Evolutionary conservation across 2,329 filamentous ascomycete genomes (phyloP).

Genomic region (Lachnellula cervina): DNA sequence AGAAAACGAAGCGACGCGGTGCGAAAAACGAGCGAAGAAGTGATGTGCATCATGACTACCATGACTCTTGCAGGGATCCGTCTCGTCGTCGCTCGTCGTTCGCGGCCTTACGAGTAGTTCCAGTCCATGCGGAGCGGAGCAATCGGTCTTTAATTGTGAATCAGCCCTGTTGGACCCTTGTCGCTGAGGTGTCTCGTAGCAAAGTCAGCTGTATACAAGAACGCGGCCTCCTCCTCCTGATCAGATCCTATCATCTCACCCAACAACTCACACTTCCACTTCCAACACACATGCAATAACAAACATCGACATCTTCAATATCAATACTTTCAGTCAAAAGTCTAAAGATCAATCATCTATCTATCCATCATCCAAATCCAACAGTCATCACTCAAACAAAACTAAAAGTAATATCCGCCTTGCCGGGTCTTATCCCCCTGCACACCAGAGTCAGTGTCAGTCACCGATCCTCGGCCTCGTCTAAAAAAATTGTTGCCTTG

Average conservation of each 20-base stretch:
- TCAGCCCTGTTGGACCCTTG: constrained; percentile 6
- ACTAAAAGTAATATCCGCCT: too few relatives aligned
- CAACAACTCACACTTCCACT: neutral
- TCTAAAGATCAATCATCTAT: constrained; percentile 6
- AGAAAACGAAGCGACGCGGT: too few relatives aligned
- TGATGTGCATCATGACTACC: constrained; percentile 2
- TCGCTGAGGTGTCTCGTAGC: neutral
- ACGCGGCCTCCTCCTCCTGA: constrained; percentile 6
- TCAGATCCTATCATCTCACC: constrained; percentile 3
- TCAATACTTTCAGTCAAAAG: neutral
- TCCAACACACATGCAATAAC: neutral
- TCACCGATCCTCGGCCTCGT: constrained; percentile 25
- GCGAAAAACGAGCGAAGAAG: too few relatives aligned
- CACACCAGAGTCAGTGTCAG: neutral
- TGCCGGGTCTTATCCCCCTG: constrained; percentile 1
- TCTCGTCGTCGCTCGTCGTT: neutral
- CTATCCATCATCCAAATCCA: neutral
- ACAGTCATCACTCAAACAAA: too few relatives aligned
- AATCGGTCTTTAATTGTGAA: constrained; percentile 9
- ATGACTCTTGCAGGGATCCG: neutral
- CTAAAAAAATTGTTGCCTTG: constrained; percentile 25
- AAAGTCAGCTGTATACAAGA: constrained; percentile 11
- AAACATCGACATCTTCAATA: neutral
- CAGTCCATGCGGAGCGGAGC: constrained; percentile 3
- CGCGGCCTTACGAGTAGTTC: constrained; percentile 4